Base-by-base conservation (phyloP, 2,329 filamentous ascomycete genomes). In the Nigrograna mackinnonii region DNA sequence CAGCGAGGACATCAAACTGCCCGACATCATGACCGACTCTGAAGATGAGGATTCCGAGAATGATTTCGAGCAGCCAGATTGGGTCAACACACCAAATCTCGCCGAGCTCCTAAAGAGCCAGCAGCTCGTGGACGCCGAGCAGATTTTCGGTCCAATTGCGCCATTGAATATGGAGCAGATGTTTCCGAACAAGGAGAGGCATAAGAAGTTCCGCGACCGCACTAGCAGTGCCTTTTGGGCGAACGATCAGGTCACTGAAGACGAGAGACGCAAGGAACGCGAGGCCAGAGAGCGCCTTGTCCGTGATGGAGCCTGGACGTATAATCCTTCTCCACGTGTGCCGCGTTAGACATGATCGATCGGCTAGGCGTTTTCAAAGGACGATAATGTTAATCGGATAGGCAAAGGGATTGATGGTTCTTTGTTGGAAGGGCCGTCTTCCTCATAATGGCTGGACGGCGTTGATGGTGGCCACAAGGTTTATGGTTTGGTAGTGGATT, bases 151-250 rank as follows among this genome's bases (percentile, higher is more conserved):
- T 0, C 88, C 89, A 1, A 90, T 95, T 18, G 85, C 82, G 9
- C 89, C 91, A 11, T 77, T 99, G 52, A 89, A 90, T 60, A 94
- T 99, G 86, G 95, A 99, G 60, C 91, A 97, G 64, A 91, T 96
- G 22, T 99, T 99, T 71, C 63, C 63, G 1, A 64, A 67, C 44
- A 89, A 91, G 67, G 91, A 87, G 69, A 91, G 87, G 51, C 84
- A 88, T 67, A 88, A 89, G 75, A 89, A 90, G 62, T 97, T 96
- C 78, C 83, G 95, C 14, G 85, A 89, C 38, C 82, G 94, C 42
- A 96, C 92, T 4, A 95, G 89, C 56, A 96, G 90, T 69, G 95
- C 95, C 24, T 95, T 96, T 72, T 99, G 94, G 94, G 86, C 82
- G 60, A 77, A 86, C 3, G 95, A 99, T 67, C 77, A 79, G 33